Conservation (phyloP, 1,139 yeast genomes). For the Citeromyces siamensis region DNA sequence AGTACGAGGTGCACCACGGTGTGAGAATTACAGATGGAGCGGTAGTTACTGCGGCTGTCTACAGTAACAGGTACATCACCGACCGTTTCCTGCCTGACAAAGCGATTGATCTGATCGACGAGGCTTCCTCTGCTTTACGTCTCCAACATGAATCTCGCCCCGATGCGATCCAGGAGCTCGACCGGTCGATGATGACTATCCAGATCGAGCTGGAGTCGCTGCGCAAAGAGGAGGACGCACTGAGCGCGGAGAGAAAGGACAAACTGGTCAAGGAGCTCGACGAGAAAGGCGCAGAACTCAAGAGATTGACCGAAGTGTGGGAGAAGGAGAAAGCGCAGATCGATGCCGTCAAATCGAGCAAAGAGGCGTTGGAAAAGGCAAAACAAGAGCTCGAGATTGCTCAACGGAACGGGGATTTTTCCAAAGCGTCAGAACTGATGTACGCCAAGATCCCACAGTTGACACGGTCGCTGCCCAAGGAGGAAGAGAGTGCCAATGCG, state of each 20-base stretch:
- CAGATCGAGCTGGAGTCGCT: constrained; percentile 91
- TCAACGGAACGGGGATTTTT: constrained; percentile 80
- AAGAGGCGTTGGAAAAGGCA: constrained; percentile 75
- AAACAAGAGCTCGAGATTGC: constrained; percentile 70
- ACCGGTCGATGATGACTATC: constrained; percentile 83
- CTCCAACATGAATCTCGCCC: constrained; percentile 96
- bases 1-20: constrained; percentile 96
- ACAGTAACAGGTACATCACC: constrained; percentile 83
- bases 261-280: constrained; percentile 56
- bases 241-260: constrained; percentile 62
- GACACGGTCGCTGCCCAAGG: constrained; percentile 44
- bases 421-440: constrained; percentile 78
- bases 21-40: constrained; percentile 94
- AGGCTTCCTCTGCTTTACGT: constrained; percentile 90
- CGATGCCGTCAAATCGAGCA: constrained; percentile 66
- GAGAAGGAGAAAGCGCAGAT: constrained; percentile 67
- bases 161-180: constrained; percentile 82
- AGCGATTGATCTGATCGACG: constrained; percentile 93
- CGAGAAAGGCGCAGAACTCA: constrained; percentile 49
- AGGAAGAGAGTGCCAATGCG: constrained; percentile 13
- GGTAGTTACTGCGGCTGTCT: constrained; percentile 84
- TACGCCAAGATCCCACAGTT: constrained; percentile 77
- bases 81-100: constrained; percentile 91
- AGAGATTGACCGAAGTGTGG: constrained; percentile 73
- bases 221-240: constrained; percentile 81